Evolutionary conservation across 2,329 filamentous ascomycete genomes (phyloP).

Genomic region (Bertia moriformis): DNA sequence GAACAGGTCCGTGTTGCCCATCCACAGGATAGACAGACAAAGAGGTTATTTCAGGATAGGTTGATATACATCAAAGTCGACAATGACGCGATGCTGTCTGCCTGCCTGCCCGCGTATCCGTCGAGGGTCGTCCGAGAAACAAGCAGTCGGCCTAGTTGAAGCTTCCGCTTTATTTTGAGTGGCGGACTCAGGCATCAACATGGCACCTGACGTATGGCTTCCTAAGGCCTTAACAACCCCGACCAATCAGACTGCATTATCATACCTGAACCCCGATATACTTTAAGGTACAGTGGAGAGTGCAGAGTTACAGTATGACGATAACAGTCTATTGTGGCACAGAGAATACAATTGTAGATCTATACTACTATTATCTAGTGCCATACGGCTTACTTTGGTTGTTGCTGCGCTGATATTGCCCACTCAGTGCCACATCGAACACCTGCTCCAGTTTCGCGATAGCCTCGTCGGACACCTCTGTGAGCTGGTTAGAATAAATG

Average conservation of each 20-base stretch:
- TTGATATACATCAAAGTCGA: too few species aligned
- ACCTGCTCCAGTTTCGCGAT: conserved; percentile 30
- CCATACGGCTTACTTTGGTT: conserved; percentile 17
- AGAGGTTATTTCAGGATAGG: too few species aligned
- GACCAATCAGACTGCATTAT: neutral
- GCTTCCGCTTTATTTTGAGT: neutral
- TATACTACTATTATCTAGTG: conserved; percentile 9
- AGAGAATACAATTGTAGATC: neutral
- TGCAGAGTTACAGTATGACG: neutral
- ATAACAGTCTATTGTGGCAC: neutral
- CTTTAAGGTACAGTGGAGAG: too few species aligned
- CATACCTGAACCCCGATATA: too few species aligned
- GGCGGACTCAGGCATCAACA: neutral
- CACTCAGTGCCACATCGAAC: conserved; percentile 19
- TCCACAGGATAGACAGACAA: too few species aligned
- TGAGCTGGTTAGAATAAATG: conserved; percentile 7
- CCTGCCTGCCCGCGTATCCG: too few species aligned
- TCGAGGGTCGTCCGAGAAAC: neutral
- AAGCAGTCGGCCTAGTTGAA: neutral
- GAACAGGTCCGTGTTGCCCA: too few species aligned
- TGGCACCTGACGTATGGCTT: neutral
- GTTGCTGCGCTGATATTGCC: conserved; percentile 11
- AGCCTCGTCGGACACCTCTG: conserved; percentile 44
- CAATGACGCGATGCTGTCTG: too few species aligned
- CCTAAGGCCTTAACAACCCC: neutral